Base-by-base conservation (phyloP, 2,329 filamentous ascomycete species). In the Penicillium aurantiogriseum region DNA sequence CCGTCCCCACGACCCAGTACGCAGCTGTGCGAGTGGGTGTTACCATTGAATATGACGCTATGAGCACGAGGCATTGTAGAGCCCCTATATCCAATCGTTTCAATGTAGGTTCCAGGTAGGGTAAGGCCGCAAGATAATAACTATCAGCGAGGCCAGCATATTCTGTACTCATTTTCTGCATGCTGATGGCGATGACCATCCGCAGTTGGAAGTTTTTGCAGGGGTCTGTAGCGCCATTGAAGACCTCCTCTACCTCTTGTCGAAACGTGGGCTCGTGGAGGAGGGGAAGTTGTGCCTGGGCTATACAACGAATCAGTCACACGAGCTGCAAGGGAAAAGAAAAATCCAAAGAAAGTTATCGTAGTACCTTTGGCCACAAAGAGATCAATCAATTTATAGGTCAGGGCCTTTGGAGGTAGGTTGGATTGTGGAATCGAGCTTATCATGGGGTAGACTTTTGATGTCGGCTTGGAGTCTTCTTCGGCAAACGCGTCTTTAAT, bases 121-220 rank as follows among this genome's bases (percentile, higher is more conserved):
- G 86, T 77, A 97, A 87, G 5, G 93, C 93, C 25, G 92, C 90
- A 23, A 97, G 82, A 69, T 97, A 97, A 76, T 96, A 97, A 71
- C 91, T 92, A 75, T 97, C 93, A 31, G 94, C 93, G 29, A 97
- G 80, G 25, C 92, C 92, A n/a, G 92, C 92, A 73, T 94, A 97
- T 63, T 90, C 87, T 0, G 88, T 85, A 70, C 92, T 91, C 68
- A 97, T 82, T 74, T 95, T 96, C 75, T 97, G 93, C 75, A 97
- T 84, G 72, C 91, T 93, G 69, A 97, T 96, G 31, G 94, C 93
- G 69, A 97, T 87, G 52, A 97, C 91, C 85, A 97, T 92, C 57
- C 91, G 88, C 50, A 95, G 79, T 44, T 93, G 85, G 68, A 97
- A 97, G 67, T 94, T 92, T 70, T 92, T 88, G 72, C 92, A 93